Evolutionary conservation across 495 filamentous ascomycete genomes (phyloP).

Genomic region (Penicillium longicatenatum): DNA sequence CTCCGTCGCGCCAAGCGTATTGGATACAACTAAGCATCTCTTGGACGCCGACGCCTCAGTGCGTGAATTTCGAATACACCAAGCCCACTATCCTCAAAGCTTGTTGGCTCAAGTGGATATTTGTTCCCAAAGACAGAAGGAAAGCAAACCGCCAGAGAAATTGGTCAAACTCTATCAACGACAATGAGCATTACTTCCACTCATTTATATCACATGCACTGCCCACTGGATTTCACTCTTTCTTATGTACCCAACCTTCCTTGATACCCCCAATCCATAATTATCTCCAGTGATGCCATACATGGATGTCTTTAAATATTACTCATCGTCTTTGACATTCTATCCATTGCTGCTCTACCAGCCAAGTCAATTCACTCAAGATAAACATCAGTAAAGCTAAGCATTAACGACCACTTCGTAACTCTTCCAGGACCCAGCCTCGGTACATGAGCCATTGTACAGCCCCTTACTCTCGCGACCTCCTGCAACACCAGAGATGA

Average conservation of each 20-base stretch:
- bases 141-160: not conserved
- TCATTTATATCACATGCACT: not conserved
- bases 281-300: constrained; percentile 3
- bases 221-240: constrained; percentile 1
- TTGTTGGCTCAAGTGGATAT: not conserved
- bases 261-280: constrained; percentile 29
- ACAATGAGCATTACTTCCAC: not conserved
- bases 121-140: not conserved
- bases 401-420: constrained; percentile 1
- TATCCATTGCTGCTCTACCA: no score
- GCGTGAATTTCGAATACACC: not conserved
- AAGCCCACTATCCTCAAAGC: not conserved
- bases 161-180: not conserved
- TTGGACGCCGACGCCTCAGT: not conserved
- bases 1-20: constrained; percentile 21
- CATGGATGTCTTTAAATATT: not conserved
- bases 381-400: not conserved
- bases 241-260: constrained; percentile 11
- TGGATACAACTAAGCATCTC: constrained; percentile 1
- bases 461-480: not conserved
- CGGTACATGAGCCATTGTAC: constrained; percentile 1
- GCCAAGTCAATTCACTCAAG: not conserved
- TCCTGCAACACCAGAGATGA: not conserved
- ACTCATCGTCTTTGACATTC: not conserved
- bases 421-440: not conserved